Evolutionary conservation across 1,284 basidiomycete species (phyloP), one percentile per base, ranked within the genome.

Genomic region (Leccinum huronense): DNA sequence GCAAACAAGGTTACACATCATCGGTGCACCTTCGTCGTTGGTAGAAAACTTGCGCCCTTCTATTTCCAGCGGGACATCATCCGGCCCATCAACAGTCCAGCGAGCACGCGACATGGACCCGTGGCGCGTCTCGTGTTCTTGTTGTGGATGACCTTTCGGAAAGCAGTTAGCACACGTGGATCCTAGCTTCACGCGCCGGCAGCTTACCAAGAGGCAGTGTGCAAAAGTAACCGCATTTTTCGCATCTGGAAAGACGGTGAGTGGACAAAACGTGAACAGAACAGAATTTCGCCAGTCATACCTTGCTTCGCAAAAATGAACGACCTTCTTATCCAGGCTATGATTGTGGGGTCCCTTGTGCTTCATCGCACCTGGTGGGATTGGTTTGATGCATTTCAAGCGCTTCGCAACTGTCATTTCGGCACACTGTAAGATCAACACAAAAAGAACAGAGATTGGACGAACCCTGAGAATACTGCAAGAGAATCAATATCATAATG

Each of bases 111-210:
- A 82, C 87, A 88, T 88, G 1, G 84, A 86, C 3, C 86, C 87
- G 66, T 88, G 86, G 34, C 79, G 78, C 0, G 86, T 89, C 40
- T 87, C 85, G 60, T 88, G 86, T 53, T 85, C 82, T 65, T 81
- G 78, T 65, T 88, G 86, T 0, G 82, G 60, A 66, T 88, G 87
- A 0, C 84, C 87, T 88, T 60, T 62, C 27, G 62, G 8, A 3
- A n/a, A 16, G 38, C 7, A 10, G n/a, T 60, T 10, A 67, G 31
- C 33, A 45, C 1, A 3, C 0, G 0, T 8, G n/a, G 23, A 14
- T 38, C 2, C 7, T 4, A 2, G 8, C 2, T 57, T 16, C 16
- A 0, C 1, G 8, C 4, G 3, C 6, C 2, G 8, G n/a, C 7
- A 64, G 57, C 70, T 53, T 63, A 87, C 86, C 84, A 40, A 82